phyloP scores from a whole-genome alignment of 352 stramenopile genomes.

The Phytophthora chlamydospora region DNA sequence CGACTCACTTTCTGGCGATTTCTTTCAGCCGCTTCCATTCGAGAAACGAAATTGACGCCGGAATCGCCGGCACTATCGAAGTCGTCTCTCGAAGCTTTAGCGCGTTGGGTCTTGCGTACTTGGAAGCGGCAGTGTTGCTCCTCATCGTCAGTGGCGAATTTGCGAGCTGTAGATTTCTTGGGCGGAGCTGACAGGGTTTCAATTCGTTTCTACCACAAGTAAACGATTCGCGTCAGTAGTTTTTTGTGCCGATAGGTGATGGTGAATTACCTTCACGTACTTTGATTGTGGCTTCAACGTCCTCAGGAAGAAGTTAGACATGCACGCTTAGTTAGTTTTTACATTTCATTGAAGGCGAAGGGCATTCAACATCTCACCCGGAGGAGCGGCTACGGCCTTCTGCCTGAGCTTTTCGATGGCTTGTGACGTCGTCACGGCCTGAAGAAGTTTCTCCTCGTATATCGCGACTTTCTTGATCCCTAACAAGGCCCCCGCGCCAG shows the following conservation, averaged over 20 bases:
- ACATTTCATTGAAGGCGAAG: conserved; percentile 1
- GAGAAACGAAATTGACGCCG: conserved; percentile 58
- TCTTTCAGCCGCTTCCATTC: conserved; percentile 81
- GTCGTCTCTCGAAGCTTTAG: conserved; percentile 26
- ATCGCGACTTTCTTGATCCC: conserved; percentile 63
- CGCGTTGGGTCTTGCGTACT: conserved; percentile 34
- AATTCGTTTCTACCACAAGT: conserved; percentile 57
- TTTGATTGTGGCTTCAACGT: conserved; percentile 28
- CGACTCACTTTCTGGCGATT: conserved; percentile 73
- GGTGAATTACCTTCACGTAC: conserved; percentile 20
- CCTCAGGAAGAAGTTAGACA: too few relatives aligned
- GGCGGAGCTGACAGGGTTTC: conserved; percentile 61
- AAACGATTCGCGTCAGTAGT: conserved; percentile 1
- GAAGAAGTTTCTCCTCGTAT: conserved; percentile 64
- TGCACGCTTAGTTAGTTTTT: conserved; percentile 1
- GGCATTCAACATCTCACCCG: conserved; percentile 38
- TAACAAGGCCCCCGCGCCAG: conserved; percentile 42
- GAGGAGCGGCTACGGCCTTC: conserved; percentile 46
- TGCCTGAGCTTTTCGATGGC: conserved; percentile 57
- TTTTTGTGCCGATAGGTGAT: not conserved
- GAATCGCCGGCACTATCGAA: conserved; percentile 39
- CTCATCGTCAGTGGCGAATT: conserved; percentile 78
- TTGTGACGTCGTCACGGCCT: conserved; percentile 48
- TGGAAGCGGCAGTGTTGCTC: conserved; percentile 77
- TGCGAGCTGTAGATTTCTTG: conserved; percentile 43